phyloP scores from a whole-genome alignment of 768 basidiomycete genomes.

The Cantharellus anzutake region DNA sequence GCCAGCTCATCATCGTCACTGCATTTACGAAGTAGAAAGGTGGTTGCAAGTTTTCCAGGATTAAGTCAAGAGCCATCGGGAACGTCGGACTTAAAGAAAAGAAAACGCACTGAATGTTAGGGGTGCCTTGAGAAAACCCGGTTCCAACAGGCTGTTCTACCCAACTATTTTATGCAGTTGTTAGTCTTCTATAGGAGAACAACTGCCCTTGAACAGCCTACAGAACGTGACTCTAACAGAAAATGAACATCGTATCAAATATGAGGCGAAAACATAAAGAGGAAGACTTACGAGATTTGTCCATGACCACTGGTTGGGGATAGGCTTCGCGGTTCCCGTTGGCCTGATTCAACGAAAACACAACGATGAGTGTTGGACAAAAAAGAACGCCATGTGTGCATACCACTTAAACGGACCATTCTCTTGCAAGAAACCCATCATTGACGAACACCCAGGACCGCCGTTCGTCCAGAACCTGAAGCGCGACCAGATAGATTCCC shows the following conservation, averaged over 20 bases:
- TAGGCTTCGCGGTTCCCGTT: neutral
- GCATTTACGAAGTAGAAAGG: constrained; percentile 6
- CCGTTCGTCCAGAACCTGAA: neutral
- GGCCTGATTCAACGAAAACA: neutral
- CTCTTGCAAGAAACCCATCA: neutral
- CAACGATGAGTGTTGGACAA: neutral
- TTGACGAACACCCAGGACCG: constrained; percentile 1
- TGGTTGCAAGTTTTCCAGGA: neutral
- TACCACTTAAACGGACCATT: constrained; percentile 1
- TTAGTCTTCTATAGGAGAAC: no score
- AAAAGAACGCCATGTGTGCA: neutral
- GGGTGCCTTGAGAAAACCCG: constrained; percentile 52
- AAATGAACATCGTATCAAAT: neutral
- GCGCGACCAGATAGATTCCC: neutral
- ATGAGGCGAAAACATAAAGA: neutral
- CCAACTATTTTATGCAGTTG: constrained; percentile 17
- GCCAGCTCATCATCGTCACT: constrained; percentile 36
- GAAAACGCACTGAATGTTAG: constrained; percentile 26
- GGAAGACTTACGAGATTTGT: neutral
- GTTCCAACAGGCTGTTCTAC: constrained; percentile 70
- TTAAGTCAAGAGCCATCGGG: neutral
- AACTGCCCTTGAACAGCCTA: no score
- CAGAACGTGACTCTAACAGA: no score
- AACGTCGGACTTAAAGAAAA: no score
- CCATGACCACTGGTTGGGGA: neutral